Base-by-base conservation (phyloP, 1,284 basidiomycete genomes). In the Apiotrichum sp. region DNA sequence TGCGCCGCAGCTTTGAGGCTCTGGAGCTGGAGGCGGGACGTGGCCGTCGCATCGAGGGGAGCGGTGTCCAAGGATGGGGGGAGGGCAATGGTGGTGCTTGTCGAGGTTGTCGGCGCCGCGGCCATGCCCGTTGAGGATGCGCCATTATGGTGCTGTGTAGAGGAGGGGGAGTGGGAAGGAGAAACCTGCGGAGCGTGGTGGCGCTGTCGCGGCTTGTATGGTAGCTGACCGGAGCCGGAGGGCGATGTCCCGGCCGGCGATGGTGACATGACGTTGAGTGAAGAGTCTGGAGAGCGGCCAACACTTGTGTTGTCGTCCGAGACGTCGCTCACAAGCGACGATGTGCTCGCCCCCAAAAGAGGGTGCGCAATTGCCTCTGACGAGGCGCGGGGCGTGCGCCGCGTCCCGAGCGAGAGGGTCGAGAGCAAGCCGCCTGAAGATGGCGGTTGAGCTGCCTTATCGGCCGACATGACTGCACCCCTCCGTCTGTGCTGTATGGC, bases 1-100 rank as follows among this genome's bases (percentile, higher is more conserved):
- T 93, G 89, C 1, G 84, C 86, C 2, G 85, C 85, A 1, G 88
- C 84, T 74, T 88, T 91, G 56, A 93, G 77, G 66, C 85, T 86
- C 76, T 89, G 86, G 16, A 89, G 75, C 69, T 91, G 88, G 6
- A 89, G 73, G 41, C 73, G 56, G 32, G 61, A 67, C 0, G 72
- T 77, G 3, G 70, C 66, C 13, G 61, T 57, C 31, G 47, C 55
- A 43, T 32, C 50, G 35, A 48, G 47, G 22, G 22, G 22, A 22
- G 22, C 22, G 14, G 47, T 48, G 29, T 50, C 49, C 2, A 14
- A 5, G 14, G 32, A 33, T 0, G 44, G 34, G 2, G 69, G 66
- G 9, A 68, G 55, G 6, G 70, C 65, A 42, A 72, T 69, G 6
- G 69, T 70, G 0, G 68, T 57, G 1, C 66, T 66, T 0, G 69